phyloP scores from a whole-genome alignment of 1,284 basidiomycete genomes.

The Leccinum olivaceoglutinosum region DNA sequence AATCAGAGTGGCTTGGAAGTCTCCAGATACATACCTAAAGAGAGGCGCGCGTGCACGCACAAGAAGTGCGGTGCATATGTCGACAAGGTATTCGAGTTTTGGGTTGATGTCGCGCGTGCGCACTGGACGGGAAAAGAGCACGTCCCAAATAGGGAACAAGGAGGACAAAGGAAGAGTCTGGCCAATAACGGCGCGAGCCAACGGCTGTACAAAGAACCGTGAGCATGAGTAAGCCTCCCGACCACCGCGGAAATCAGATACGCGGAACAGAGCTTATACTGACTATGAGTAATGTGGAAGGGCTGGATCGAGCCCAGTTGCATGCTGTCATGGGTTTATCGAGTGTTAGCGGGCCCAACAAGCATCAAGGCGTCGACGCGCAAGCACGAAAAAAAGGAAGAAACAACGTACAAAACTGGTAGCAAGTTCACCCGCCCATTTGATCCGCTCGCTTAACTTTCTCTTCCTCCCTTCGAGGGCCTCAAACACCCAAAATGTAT shows the following conservation, averaged over 20 bases:
- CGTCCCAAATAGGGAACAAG: slow-evolving; percentile 64
- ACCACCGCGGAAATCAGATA: background rate
- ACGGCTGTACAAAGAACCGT: slow-evolving; percentile 39
- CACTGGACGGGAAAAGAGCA: slow-evolving; percentile 55
- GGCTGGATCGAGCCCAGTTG: slow-evolving; percentile 62
- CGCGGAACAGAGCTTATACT: slow-evolving; percentile 24
- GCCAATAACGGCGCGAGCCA: slow-evolving; percentile 73
- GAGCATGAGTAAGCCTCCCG: background rate
- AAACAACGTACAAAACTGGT: slow-evolving; percentile 48
- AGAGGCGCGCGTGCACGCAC: slow-evolving; percentile 50
- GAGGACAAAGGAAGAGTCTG: slow-evolving; percentile 63
- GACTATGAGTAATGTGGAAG: slow-evolving; percentile 79
- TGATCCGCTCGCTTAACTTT: slow-evolving; percentile 55
- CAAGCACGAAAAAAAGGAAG: background rate
- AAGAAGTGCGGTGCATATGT: slow-evolving; percentile 65
- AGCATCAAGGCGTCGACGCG: background rate
- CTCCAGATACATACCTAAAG: slow-evolving; percentile 41
- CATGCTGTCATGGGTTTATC: slow-evolving; percentile 33
- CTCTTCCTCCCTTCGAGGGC: slow-evolving; percentile 53
- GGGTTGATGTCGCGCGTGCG: slow-evolving; percentile 50
- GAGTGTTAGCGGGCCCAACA: slow-evolving; percentile 2
- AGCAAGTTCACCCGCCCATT: slow-evolving; percentile 60
- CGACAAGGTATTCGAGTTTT: slow-evolving; percentile 62
- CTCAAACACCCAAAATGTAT: slow-evolving; percentile 78
- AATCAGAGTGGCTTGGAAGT: background rate